phyloP scores from a whole-genome alignment of 805 yeast species.

The Peterozyma xylosa region DNA sequence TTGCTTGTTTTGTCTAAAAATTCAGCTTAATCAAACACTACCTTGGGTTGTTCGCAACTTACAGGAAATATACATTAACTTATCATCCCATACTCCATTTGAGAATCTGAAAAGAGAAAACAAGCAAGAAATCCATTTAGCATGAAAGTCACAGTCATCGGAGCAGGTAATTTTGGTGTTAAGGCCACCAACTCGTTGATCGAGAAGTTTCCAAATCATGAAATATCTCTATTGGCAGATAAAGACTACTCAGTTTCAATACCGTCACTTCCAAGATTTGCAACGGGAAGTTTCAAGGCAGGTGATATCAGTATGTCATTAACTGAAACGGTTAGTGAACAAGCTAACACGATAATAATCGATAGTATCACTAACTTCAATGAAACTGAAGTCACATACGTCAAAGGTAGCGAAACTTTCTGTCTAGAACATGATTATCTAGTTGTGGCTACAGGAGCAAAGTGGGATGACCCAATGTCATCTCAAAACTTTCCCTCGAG shows the following conservation, averaged over 20 bases:
- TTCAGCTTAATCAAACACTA: too few species aligned
- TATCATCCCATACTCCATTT: too few species aligned
- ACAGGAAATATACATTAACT: too few species aligned
- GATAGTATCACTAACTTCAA: constrained; percentile 12
- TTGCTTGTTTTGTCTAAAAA: too few species aligned
- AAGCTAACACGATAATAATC: too few species aligned
- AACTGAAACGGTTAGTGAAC: too few species aligned
- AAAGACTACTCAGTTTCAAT: constrained; percentile 8
- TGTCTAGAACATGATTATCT: constrained; percentile 15
- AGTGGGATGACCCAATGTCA: constrained; percentile 20
- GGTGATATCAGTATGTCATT: constrained; percentile 1
- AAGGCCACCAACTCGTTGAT: neutral
- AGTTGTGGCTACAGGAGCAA: constrained; percentile 23
- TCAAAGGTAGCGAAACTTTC: constrained; percentile 1
- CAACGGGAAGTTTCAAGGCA: constrained; percentile 6
- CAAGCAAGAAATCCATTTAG: too few species aligned
- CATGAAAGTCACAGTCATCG: too few species aligned
- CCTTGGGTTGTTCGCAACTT: too few species aligned
- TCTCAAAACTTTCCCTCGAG: neutral
- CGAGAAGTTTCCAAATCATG: neutral
- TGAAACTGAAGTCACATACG: constrained; percentile 10
- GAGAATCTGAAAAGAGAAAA: too few species aligned
- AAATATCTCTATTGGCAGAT: constrained; percentile 12
- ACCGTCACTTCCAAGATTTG: constrained; percentile 12
- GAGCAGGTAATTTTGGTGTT: too few species aligned